Percentiles rank a stretch among this genome's conserved stretches.
phyloP scores from a whole-genome alignment of 768 basidiomycete genomes.

The Collybia sp. region DNA sequence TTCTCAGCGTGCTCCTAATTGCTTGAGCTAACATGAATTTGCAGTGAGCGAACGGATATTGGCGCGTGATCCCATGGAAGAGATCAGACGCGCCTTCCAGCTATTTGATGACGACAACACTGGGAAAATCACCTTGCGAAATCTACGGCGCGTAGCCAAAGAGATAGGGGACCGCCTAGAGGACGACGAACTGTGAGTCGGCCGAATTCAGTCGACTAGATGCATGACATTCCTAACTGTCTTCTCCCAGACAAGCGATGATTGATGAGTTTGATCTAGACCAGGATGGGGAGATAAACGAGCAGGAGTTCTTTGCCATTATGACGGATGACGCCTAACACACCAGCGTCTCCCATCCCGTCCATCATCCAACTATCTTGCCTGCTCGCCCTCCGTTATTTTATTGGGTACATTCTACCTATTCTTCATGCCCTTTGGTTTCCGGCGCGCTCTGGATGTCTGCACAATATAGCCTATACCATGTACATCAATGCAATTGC shows the following conservation, averaged over 20 bases:
- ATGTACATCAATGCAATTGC: no score
- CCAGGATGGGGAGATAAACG: constrained; percentile 95
- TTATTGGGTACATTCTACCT: no score
- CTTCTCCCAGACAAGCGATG: constrained; percentile 84
- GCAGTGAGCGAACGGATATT: constrained; percentile 93
- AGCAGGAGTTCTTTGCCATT: constrained; percentile 94
- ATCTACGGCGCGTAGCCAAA: constrained; percentile 90
- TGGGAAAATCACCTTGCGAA: constrained; percentile 89
- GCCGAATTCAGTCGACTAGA: neutral
- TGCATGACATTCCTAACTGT: constrained; percentile 1
- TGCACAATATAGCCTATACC: no score
- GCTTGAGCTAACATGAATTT: neutral
- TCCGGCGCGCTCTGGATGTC: no score
- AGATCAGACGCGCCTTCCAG: constrained; percentile 93
- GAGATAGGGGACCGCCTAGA: constrained; percentile 94
- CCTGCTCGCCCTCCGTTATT: no score
- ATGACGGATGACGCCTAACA: constrained; percentile 87
- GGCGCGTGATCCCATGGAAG: constrained; percentile 92
- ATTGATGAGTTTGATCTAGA: constrained; percentile 99
- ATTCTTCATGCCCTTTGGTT: no score
- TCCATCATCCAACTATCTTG: constrained; percentile 3
- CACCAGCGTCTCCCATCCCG: neutral
- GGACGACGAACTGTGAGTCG: constrained; percentile 91
- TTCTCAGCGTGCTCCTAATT: neutral
- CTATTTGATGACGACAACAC: constrained; percentile 96